Evolutionary conservation across 257 asterid species (phyloP).

Genomic region (Fraxinus americana): DNA sequence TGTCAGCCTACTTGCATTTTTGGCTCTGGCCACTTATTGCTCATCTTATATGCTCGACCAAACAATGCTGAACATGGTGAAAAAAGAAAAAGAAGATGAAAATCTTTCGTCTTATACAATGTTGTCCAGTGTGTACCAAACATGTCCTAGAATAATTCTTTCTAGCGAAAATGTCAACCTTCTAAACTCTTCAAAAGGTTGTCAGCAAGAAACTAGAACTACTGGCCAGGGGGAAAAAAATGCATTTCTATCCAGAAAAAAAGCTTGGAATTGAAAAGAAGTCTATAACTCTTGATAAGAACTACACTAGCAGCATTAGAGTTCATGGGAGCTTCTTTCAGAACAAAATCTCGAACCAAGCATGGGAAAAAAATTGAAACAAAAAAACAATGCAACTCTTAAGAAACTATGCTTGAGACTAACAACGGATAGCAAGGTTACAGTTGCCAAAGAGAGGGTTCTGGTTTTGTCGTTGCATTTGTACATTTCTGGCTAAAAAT

Average conservation of each 20-base stretch:
- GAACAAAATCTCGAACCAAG: too few species aligned
- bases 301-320: too few species aligned
- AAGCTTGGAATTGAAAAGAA: neutral
- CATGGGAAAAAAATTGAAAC: neutral
- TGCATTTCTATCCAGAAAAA: neutral
- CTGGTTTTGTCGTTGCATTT: neutral
- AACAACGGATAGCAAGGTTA: neutral
- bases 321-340: too few species aligned
- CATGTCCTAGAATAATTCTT: neutral
- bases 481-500: neutral
- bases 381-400: neutral
- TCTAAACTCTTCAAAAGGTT: neutral
- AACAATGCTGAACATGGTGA: neutral
- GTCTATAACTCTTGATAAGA: neutral
- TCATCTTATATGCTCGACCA: neutral
- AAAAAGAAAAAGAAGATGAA: neutral
- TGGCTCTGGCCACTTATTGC: neutral
- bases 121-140: neutral
- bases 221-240: neutral
- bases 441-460: too few species aligned
- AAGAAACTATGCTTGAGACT: too few species aligned
- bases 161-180: neutral
- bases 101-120: neutral
- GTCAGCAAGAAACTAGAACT: neutral
- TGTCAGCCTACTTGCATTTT: too few species aligned